Evolutionary conservation across 1,284 basidiomycete genomes (phyloP).

Genomic region (Puccinia coronata): DNA sequence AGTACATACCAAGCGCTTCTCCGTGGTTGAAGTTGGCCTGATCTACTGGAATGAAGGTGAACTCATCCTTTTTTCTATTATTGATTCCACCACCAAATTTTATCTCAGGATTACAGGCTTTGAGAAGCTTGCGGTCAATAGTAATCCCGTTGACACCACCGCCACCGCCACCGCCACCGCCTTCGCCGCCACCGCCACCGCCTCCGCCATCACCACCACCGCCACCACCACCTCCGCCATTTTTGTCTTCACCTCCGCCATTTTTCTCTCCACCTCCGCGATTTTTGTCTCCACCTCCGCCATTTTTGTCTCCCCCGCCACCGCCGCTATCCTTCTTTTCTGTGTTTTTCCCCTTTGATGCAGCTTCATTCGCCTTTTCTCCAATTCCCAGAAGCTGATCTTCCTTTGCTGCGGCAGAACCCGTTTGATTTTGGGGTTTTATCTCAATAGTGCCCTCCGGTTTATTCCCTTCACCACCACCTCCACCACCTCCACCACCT

Average conservation of each 20-base stretch:
- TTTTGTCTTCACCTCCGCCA: not conserved
- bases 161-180: not conserved
- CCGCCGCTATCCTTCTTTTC: not conserved
- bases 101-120: conserved; percentile 21
- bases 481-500: not conserved
- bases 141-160: not conserved
- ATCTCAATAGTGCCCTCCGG: conserved; percentile 27
- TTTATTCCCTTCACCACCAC: conserved; percentile 36
- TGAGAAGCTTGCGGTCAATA: not conserved
- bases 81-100: conserved; percentile 11
- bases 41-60: not conserved
- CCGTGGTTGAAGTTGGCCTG: not conserved
- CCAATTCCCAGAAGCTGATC: not conserved
- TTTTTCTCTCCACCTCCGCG: not conserved
- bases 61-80: not conserved
- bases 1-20: conserved; percentile 5
- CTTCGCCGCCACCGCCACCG: not conserved
- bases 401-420: not conserved
- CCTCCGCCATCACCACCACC: not conserved
- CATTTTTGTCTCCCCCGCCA: not conserved
- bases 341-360: not conserved
- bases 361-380: not conserved
- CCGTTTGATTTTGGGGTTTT: conserved; percentile 5
- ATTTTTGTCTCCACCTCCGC: not conserved
- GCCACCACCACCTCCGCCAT: not conserved